phyloP scores from a whole-genome alignment of 768 basidiomycete genomes.

The Collybia mongolica region DNA sequence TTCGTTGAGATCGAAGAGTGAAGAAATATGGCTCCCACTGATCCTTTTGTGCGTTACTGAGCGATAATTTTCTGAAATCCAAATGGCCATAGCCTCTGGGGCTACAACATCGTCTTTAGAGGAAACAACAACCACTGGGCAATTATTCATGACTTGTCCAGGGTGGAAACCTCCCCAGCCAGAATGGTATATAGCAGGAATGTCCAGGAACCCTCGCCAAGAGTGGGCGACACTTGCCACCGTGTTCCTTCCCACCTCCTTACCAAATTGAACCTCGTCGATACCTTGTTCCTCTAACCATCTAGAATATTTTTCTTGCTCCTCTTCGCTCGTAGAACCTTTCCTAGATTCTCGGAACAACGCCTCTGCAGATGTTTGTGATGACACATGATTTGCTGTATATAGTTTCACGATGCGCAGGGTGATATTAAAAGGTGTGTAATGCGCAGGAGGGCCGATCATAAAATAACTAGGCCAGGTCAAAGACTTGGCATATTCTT shows the following conservation, averaged over 20 bases:
- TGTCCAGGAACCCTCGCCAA: constrained; percentile 52
- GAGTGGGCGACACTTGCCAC: constrained; percentile 45
- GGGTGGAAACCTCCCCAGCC: constrained; percentile 51
- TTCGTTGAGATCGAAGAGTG: constrained; percentile 43
- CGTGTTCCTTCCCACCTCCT: constrained; percentile 37
- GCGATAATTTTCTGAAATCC: constrained; percentile 46
- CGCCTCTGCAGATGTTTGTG: constrained; percentile 36
- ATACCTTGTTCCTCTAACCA: constrained; percentile 41
- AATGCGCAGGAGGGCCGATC: constrained; percentile 41
- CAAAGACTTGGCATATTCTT: constrained; percentile 43
- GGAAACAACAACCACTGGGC: constrained; percentile 44
- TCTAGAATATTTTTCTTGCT: constrained; percentile 31
- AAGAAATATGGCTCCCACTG: constrained; percentile 49
- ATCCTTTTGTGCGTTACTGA: constrained; percentile 39
- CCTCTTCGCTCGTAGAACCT: constrained; percentile 33
- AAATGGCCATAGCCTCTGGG: constrained; percentile 43
- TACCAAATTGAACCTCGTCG: constrained; percentile 42
- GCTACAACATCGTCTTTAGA: constrained; percentile 40
- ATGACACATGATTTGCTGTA: constrained; percentile 34
- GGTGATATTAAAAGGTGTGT: constrained; percentile 39
- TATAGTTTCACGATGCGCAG: constrained; percentile 27
- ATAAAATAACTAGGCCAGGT: constrained; percentile 45
- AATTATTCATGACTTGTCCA: constrained; percentile 39
- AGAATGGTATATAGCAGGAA: constrained; percentile 39
- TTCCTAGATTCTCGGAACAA: constrained; percentile 38